Base-by-base conservation (phyloP, 192 early-diverging fungal genomes). In the Podochytrium sp. region DNA sequence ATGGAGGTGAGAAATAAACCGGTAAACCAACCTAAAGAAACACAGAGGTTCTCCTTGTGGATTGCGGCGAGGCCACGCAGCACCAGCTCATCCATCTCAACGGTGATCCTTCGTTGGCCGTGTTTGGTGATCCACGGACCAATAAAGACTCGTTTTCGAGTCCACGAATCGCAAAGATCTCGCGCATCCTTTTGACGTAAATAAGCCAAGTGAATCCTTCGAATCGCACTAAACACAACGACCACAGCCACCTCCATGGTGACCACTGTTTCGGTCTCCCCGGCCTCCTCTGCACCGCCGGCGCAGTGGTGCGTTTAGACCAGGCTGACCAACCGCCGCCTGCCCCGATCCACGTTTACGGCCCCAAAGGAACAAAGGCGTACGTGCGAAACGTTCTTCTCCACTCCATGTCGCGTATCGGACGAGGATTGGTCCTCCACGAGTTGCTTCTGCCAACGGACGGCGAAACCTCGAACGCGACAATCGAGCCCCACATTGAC, bases 11-110 rank as follows among this genome's bases (percentile, higher is more conserved):
- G 52, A 14, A 12, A 27, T 41, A 25, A 20, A 20, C 12, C 27
- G 1, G 49, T 12, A 14, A 29, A 34, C 67, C 52, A 20, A 35
- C 20, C 16, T 20, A 16, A 12, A 34, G 14, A 25, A 12, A 18
- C 27, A 41, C 71, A 73, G 74, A 81, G 16, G 57, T 78, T 27
- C 83, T 77, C 71, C 32, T 87, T 32, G 80, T 87, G 74, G 86
- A 87, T 38, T 80, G 78, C 56, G 86, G 86, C 33, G 86, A 87
- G 65, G 85, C 78, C 23, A 83, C 85, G 1, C 86, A 87, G 51
- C 86, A 87, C 62, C 86, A 86, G 42, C 66, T 87, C 2, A 71
- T 79, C 43, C 25, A 55, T n/a, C 4, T 69, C 25, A 69, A 69
- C 34, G 23, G 23, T 7, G 27, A 65, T 27, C 20, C 63, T 14